Evolutionary conservation across 2,329 filamentous ascomycete species (phyloP).

Genomic region (Fusarium veterinarium): DNA sequence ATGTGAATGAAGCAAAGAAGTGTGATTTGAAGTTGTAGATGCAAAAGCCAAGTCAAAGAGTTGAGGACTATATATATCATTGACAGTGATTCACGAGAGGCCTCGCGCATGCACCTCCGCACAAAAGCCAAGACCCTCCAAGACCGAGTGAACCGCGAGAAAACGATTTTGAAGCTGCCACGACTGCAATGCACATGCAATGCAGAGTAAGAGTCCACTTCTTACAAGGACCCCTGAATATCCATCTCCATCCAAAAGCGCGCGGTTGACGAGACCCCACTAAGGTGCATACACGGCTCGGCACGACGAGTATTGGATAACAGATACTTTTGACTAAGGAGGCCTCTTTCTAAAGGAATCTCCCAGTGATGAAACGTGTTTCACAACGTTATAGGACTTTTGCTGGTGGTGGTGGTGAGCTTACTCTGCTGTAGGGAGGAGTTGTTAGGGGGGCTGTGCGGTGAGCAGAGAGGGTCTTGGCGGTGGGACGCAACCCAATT

Average conservation of each 20-base stretch:
- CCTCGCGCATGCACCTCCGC: slow-evolving; percentile 23
- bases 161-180: slow-evolving; percentile 30
- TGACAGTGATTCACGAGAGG: slow-evolving; percentile 18
- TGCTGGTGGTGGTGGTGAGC: not conserved
- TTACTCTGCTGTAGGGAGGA: not conserved
- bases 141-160: slow-evolving; percentile 33
- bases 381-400: not conserved
- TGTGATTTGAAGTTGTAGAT: slow-evolving; percentile 3
- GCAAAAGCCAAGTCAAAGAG: too few relatives aligned
- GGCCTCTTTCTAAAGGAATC: not conserved
- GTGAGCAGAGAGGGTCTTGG: slow-evolving; percentile 22
- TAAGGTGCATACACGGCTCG: slow-evolving; percentile 14
- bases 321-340: not conserved
- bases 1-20: not conserved
- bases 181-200: slow-evolving; percentile 29
- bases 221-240: slow-evolving; percentile 5
- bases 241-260: not conserved
- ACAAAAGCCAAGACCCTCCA: slow-evolving; percentile 26
- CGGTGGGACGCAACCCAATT: slow-evolving; percentile 7
- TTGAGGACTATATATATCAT: slow-evolving; percentile 10
- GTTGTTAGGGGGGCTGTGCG: not conserved
- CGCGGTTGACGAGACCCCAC: slow-evolving; percentile 13
- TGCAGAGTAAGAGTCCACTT: slow-evolving; percentile 14
- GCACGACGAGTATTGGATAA: slow-evolving; percentile 10
- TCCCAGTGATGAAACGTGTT: not conserved